A percentile compares a stretch with the other conserved stretches of the same genome.
Conservation (phyloP, 163 green algal genomes). For the Chlamydomonas reinhardtii region DNA sequence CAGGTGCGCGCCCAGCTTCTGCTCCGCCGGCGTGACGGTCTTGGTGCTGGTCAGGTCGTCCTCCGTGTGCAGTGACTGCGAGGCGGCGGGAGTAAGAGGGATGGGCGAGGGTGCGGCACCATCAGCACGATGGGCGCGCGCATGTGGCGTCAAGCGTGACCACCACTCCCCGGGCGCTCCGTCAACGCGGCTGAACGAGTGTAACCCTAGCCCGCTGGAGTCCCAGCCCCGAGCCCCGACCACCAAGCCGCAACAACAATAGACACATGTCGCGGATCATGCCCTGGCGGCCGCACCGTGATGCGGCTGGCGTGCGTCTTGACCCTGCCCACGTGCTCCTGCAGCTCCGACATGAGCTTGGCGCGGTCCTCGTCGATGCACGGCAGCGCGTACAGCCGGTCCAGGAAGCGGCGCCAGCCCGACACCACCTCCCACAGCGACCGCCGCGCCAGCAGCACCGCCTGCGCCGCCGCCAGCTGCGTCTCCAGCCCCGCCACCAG, state of each 20-base stretch:
- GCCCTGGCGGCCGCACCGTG: constrained; percentile 15
- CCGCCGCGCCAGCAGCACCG: constrained; percentile 35
- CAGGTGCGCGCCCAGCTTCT: constrained; percentile 54
- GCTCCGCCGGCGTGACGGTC: constrained; percentile 51
- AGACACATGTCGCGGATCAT: no score
- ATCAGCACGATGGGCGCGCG: no score
- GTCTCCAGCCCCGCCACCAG: constrained; percentile 37
- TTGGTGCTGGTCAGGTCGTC: constrained; percentile 50
- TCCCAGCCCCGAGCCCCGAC: no score
- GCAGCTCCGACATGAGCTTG: constrained; percentile 32
- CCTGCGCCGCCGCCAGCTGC: constrained; percentile 18
- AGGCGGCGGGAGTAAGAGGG: neutral
- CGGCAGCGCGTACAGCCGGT: constrained; percentile 48
- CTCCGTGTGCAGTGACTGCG: constrained; percentile 43
- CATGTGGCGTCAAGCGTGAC: no score
- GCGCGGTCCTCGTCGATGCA: constrained; percentile 5
- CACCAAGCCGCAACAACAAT: no score
- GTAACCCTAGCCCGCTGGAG: no score
- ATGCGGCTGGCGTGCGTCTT: constrained; percentile 28
- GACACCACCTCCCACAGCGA: constrained; percentile 50
- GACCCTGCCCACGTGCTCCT: constrained; percentile 29
- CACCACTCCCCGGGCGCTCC: no score
- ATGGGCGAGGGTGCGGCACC: neutral
- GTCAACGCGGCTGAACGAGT: no score
- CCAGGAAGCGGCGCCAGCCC: constrained; percentile 40